A percentile compares a stretch with the other conserved stretches of the same genome.
phyloP scores from a whole-genome alignment of 1,284 basidiomycete species.

The Naganishia albida region DNA sequence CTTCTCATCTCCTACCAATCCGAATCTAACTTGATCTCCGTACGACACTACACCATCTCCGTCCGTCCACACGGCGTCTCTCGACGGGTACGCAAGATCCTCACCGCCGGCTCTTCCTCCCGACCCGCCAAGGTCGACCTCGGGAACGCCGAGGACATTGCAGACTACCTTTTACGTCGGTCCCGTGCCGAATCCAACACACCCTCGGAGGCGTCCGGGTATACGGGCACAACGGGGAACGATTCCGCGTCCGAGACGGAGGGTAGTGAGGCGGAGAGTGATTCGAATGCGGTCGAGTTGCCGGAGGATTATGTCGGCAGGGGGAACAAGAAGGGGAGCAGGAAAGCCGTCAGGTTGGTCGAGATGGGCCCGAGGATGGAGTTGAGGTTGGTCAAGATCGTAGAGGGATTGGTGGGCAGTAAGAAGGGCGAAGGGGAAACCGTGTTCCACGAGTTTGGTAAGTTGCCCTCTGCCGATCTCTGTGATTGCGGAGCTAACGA shows the following conservation, averaged over 20 bases:
- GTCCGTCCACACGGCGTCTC: conserved; percentile 94
- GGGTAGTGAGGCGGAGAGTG: conserved; percentile 72
- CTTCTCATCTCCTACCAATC: conserved; percentile 91
- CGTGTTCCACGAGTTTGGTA: conserved; percentile 87
- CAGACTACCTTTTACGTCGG: conserved; percentile 85
- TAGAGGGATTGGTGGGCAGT: conserved; percentile 82
- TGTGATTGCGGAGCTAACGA: background rate
- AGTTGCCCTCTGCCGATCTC: conserved; percentile 46
- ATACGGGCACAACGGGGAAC: conserved; percentile 34
- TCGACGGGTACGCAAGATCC: conserved; percentile 81
- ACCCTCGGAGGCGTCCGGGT: conserved; percentile 25
- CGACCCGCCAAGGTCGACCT: conserved; percentile 68
- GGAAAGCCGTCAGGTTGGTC: conserved; percentile 85
- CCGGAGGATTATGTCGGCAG: conserved; percentile 92
- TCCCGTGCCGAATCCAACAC: conserved; percentile 57
- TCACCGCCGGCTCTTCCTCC: conserved; percentile 59
- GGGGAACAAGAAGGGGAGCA: conserved; percentile 86
- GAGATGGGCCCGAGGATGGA: conserved; percentile 97
- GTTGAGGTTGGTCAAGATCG: conserved; percentile 87
- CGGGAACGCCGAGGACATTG: conserved; percentile 86
- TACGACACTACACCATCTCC: conserved; percentile 92
- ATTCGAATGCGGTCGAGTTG: conserved; percentile 69
- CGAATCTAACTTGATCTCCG: conserved; percentile 81
- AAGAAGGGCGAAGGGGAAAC: conserved; percentile 71
- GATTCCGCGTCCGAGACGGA: conserved; percentile 69